Percentiles rank a stretch among this genome's conserved stretches.
phyloP scores from a whole-genome alignment of 176 grass and related monocot genomes.

The Cenchrus fungigraminus region DNA sequence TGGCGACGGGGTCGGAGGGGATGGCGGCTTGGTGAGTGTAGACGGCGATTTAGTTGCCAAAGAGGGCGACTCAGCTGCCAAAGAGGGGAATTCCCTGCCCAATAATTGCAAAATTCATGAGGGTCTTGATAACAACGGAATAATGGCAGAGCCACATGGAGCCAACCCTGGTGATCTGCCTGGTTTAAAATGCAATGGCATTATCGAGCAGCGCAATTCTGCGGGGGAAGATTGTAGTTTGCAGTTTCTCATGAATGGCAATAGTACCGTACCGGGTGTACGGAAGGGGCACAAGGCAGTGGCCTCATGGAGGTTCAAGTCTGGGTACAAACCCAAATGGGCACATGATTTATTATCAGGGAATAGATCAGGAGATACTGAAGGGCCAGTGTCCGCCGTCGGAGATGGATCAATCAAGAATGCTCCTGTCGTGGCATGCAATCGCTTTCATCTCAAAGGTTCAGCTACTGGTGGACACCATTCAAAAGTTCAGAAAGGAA shows the following conservation, averaged over 20 bases:
- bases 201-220: neutral
- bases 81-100: neutral
- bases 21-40: neutral
- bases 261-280: neutral
- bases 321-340: slow-evolving; percentile 35
- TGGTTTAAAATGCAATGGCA: neutral
- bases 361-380: slow-evolving; percentile 4
- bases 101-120: neutral
- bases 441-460: slow-evolving; percentile 20
- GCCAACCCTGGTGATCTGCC: neutral
- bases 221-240: neutral
- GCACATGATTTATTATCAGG: slow-evolving; percentile 8
- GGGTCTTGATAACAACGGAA: neutral
- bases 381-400: neutral
- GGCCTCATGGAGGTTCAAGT: slow-evolving; percentile 64
- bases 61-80: neutral
- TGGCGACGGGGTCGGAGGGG: neutral
- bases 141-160: neutral
- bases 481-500: neutral
- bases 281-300: slow-evolving; percentile 53
- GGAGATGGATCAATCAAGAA: neutral
- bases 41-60: neutral
- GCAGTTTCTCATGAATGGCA: neutral
- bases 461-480: slow-evolving; percentile 27
- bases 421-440: neutral